These are phyloP conservation scores for Digitaria exilis DNA, from an alignment of 202 grass and related monocot species.

Conservation along the genomic window DNA sequence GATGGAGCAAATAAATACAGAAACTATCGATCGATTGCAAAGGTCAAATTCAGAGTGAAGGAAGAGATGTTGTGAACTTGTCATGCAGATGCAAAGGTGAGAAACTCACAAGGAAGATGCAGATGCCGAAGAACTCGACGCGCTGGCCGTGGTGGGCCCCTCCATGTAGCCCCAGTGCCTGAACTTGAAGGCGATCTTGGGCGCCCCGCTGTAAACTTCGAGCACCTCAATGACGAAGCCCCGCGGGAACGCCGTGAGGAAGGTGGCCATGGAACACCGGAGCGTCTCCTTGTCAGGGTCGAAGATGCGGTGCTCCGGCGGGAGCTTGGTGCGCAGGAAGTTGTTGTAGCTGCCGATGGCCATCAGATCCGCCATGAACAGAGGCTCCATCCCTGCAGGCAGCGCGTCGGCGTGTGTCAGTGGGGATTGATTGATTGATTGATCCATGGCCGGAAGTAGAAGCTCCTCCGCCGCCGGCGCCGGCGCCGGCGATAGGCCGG, in stretches of 20 bases:
- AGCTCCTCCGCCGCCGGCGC: too few relatives aligned
- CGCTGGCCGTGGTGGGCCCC: slow-evolving; percentile 64
- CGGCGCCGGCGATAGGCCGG: background rate
- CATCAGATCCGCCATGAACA: slow-evolving; percentile 36
- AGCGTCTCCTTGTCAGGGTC: slow-evolving; percentile 62
- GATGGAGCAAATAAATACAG: too few relatives aligned
- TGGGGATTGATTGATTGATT: too few relatives aligned
- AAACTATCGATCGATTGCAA: too few relatives aligned
- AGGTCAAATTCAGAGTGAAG: too few relatives aligned
- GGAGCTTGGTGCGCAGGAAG: slow-evolving; percentile 67
- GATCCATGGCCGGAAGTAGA: too few relatives aligned
- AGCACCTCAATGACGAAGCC: slow-evolving; percentile 84
- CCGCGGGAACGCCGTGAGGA: slow-evolving; percentile 53
- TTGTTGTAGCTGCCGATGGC: slow-evolving; percentile 71
- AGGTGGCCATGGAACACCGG: slow-evolving; percentile 40
- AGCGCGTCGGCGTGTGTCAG: background rate
- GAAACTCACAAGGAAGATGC: slow-evolving; percentile 57
- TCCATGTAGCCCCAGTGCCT: slow-evolving; percentile 86
- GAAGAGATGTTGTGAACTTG: too few relatives aligned
- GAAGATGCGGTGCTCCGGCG: slow-evolving; percentile 73
- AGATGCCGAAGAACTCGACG: slow-evolving; percentile 57
- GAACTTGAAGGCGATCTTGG: slow-evolving; percentile 74
- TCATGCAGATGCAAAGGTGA: too few relatives aligned
- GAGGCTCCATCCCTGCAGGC: slow-evolving; percentile 13
- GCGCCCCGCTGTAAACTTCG: slow-evolving; percentile 67